Base-by-base conservation (phyloP, 768 basidiomycete species). In the Obba rivulosa region DNA sequence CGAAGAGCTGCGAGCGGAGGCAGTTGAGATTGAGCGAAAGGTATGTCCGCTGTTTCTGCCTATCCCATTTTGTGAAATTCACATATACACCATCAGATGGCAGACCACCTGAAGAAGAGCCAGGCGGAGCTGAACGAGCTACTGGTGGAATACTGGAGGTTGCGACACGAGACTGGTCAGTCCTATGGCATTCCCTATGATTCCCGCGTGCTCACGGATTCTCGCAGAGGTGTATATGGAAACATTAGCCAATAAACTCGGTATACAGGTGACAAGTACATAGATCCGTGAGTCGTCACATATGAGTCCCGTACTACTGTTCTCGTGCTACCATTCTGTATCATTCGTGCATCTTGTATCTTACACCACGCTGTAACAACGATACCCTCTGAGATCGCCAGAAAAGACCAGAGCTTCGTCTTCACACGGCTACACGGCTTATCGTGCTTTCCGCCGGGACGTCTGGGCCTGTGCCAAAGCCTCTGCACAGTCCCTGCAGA, bases 81-180 rank as follows among this genome's bases (percentile, higher is more conserved):
- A 45, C 41, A 0, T 55, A 22, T 13, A 23, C 3, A 5, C 13
- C 13, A 5, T 5, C 50, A 92, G 88, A 91, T 86, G 76, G 70
- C 77, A 2, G 85, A 88, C 41, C 87, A 89, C 57, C 67, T 90
- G 46, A 82, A 78, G 61, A 72, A 72, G 50, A 89, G 81, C 56
- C 88, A 93, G 65, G 68, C 66, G 7, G 90, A 93, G 61, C 70
- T 94, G n/a, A 83, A 83, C 54, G 83, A 87, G 48, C 71, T 96
- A 17, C 72, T 96, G 35, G 69, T 78, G 8, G 91, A 92, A 62
- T 93, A 95, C 63, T 90, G 85, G 83, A 81, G 76, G 48, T 69
- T 92, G 45, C 75, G 88, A 34, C 83, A 87, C 55, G 80, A 83
- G 57, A 83, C 87, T 58, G 85, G 90, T 87, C 59, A 34, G 25